Conservation (phyloP, 140 eudicot genomes). For the Ambrosia hybrid region DNA sequence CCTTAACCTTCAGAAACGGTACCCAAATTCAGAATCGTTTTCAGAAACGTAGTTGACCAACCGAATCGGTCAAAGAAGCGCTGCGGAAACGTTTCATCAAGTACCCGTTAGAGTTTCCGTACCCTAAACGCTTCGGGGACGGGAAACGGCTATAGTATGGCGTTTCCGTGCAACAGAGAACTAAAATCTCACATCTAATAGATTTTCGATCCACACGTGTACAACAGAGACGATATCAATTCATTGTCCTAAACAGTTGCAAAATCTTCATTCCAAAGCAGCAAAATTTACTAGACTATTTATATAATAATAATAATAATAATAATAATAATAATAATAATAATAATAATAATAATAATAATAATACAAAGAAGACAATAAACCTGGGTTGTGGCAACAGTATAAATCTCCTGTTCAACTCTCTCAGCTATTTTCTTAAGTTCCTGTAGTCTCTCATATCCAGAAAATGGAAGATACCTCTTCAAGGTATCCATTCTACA, state of each 20-base stretch:
- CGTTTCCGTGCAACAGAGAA: no score
- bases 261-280: not conserved
- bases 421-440: not conserved
- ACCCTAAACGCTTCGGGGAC: no score
- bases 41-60: no score
- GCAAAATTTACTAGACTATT: no score
- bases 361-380: not conserved
- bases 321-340: no score
- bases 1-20: no score
- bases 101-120: no score
- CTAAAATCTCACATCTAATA: no score
- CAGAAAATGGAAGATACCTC: not conserved
- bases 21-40: no score
- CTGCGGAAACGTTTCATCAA: no score
- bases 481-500: not conserved
- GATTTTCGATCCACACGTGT: not conserved
- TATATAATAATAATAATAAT: not conserved
- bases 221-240: slow-evolving; percentile 2
- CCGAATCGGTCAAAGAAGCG: no score
- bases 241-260: slow-evolving; percentile 7
- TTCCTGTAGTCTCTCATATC: not conserved
- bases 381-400: slow-evolving; percentile 16
- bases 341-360: not conserved
- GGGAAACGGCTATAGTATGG: no score
- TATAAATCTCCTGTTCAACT: not conserved